phyloP scores from a whole-genome alignment of 345 rosid species.

The Camelina hispida region DNA sequence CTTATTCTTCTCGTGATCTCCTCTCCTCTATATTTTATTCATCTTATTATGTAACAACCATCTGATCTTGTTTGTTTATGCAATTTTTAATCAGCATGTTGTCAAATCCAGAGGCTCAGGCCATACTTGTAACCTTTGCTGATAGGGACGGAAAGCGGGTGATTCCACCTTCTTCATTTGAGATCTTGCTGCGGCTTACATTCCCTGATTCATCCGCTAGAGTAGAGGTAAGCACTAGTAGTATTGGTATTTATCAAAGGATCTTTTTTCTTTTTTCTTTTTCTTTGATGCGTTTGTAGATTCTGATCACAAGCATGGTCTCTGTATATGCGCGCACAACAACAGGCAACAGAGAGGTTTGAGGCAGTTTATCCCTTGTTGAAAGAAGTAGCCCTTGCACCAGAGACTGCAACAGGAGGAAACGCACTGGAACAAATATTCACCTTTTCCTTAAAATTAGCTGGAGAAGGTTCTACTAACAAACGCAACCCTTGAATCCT shows the following conservation, averaged over 20 bases:
- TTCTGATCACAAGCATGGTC: not conserved
- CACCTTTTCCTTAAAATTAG: not conserved
- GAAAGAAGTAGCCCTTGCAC: not conserved
- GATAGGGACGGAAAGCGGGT: not conserved
- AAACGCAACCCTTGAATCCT: no score
- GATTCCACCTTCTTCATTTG: not conserved
- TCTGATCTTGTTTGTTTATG: not conserved
- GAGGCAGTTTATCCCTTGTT: not conserved
- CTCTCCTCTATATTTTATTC: no score
- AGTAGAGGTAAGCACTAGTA: not conserved
- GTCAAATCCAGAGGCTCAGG: not conserved
- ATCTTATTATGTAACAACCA: not conserved
- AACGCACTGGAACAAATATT: not conserved
- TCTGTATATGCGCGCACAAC: not conserved
- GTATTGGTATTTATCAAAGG: not conserved
- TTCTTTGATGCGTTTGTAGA: not conserved
- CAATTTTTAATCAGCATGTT: not conserved
- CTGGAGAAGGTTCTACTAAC: not conserved
- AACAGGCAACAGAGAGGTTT: not conserved
- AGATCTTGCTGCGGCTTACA: not conserved
- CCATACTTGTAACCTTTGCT: not conserved
- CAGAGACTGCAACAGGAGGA: not conserved
- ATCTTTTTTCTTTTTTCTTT: no score
- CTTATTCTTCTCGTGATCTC: no score
- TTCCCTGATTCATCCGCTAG: not conserved